These are phyloP conservation scores for Immersiporthe knoxdaviesiana DNA, from an alignment of 2,329 filamentous ascomycete genomes.

Conservation along the genomic window DNA sequence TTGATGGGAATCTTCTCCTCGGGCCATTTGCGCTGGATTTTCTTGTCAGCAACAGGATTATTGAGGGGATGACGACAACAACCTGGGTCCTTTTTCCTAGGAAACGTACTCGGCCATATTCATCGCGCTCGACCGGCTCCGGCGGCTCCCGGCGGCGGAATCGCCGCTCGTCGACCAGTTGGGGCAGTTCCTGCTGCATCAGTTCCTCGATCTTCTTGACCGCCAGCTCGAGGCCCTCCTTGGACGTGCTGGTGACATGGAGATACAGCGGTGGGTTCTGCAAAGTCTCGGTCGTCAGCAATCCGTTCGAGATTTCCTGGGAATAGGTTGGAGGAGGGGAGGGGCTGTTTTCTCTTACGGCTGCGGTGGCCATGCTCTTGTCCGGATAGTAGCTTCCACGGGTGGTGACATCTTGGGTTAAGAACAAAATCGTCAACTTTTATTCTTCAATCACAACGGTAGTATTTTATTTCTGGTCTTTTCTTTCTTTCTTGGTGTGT, in stretches of 20 bases:
- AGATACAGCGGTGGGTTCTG: constrained; percentile 93
- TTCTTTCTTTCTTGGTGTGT: background rate
- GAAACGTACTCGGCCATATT: constrained; percentile 32
- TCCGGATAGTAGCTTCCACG: constrained; percentile 96
- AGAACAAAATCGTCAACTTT: constrained; percentile 63
- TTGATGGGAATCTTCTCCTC: constrained; percentile 92
- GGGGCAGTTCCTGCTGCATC: constrained; percentile 94
- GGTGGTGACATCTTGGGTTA: constrained; percentile 92
- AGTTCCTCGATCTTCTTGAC: constrained; percentile 89
- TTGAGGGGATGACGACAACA: constrained; percentile 29
- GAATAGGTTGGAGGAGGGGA: no score
- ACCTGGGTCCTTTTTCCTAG: constrained; percentile 28
- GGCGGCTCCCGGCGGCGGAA: constrained; percentile 67
- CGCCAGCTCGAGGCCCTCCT: constrained; percentile 88
- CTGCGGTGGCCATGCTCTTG: constrained; percentile 93
- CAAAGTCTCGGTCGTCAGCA: constrained; percentile 17
- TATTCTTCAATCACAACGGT: constrained; percentile 44
- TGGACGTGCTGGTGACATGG: constrained; percentile 90
- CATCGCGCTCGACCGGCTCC: constrained; percentile 33
- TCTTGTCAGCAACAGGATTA: constrained; percentile 34
- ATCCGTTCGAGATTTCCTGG: constrained; percentile 9
- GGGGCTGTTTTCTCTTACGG: constrained; percentile 61
- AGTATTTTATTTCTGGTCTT: background rate
- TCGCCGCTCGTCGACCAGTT: constrained; percentile 90
- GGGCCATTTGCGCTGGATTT: constrained; percentile 84